Conservation (phyloP, 768 basidiomycete genomes). For the Boletus rubroflammeus region DNA sequence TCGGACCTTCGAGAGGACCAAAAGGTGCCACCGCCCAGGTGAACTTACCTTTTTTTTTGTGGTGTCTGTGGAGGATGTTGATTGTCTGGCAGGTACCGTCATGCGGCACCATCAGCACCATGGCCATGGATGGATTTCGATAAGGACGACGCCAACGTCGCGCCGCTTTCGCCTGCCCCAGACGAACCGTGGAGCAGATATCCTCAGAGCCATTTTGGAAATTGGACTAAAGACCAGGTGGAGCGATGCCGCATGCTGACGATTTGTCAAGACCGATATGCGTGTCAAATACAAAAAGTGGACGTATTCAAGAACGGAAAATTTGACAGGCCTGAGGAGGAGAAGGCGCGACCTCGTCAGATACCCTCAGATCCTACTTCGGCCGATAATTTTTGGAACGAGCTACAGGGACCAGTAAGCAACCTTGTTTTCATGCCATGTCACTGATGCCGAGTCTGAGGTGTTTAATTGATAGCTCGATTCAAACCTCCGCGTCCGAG, state of each 20-base stretch:
- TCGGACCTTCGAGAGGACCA: slow-evolving; percentile 4
- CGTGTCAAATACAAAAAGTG: slow-evolving; percentile 22
- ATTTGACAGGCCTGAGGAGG: slow-evolving; percentile 16
- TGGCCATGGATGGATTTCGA: slow-evolving; percentile 42
- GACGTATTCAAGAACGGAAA: slow-evolving; percentile 15
- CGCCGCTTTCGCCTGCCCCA: not conserved
- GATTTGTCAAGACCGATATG: slow-evolving; percentile 11
- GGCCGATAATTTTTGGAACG: slow-evolving; percentile 26
- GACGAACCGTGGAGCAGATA: slow-evolving; percentile 35
- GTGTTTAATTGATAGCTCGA: slow-evolving; percentile 14
- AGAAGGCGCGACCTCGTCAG: not conserved
- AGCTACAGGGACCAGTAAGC: slow-evolving; percentile 27
- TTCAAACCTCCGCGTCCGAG: slow-evolving; percentile 28
- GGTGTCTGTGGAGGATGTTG: not conserved
- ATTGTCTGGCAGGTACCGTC: slow-evolving; percentile 33
- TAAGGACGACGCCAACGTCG: slow-evolving; percentile 18
- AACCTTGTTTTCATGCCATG: not conserved
- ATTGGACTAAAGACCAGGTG: slow-evolving; percentile 50
- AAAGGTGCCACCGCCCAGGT: slow-evolving; percentile 28
- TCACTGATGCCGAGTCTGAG: not conserved
- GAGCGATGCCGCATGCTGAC: slow-evolving; percentile 31
- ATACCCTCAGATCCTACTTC: slow-evolving; percentile 14
- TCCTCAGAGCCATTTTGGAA: slow-evolving; percentile 51
- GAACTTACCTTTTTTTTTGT: not conserved
- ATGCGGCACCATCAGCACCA: slow-evolving; percentile 38